Conservation (phyloP, 169 alveolate species). For the Eimeria brunetti region DNA sequence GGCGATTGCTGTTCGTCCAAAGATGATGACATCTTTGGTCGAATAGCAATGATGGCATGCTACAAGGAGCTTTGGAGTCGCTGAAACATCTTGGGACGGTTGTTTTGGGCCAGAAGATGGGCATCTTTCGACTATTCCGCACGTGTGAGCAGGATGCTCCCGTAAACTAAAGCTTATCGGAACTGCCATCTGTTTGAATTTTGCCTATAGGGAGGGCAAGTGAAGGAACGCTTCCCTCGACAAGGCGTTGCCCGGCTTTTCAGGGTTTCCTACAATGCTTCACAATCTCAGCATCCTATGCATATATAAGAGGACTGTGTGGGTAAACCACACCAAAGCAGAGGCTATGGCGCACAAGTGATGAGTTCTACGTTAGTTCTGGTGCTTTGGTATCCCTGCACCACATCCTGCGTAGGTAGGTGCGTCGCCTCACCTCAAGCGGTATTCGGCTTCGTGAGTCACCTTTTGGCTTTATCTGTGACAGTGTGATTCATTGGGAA, state of each 20-base stretch:
- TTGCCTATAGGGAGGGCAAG: not conserved
- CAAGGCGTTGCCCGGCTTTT: not conserved
- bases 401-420: not conserved
- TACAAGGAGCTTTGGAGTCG: not conserved
- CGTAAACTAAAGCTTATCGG: not conserved
- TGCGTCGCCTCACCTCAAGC: not conserved
- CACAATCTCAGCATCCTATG: not conserved
- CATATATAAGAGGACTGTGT: not conserved
- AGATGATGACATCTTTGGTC: not conserved
- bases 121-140: not conserved
- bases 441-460: not conserved
- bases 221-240: not conserved
- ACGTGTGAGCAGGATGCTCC: constrained; percentile 9
- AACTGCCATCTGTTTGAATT: not conserved
- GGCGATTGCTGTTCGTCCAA: too few species aligned
- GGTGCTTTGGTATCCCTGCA: not conserved
- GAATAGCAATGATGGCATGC: not conserved
- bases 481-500: not conserved
- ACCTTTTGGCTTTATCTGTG: not conserved
- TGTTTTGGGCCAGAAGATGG: not conserved
- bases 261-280: not conserved
- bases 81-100: not conserved
- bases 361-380: not conserved
- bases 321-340: not conserved
- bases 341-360: not conserved